These are phyloP conservation scores for Fusarium sambucinum DNA, from an alignment of 2,329 filamentous ascomycete genomes.

Conservation along the genomic window DNA sequence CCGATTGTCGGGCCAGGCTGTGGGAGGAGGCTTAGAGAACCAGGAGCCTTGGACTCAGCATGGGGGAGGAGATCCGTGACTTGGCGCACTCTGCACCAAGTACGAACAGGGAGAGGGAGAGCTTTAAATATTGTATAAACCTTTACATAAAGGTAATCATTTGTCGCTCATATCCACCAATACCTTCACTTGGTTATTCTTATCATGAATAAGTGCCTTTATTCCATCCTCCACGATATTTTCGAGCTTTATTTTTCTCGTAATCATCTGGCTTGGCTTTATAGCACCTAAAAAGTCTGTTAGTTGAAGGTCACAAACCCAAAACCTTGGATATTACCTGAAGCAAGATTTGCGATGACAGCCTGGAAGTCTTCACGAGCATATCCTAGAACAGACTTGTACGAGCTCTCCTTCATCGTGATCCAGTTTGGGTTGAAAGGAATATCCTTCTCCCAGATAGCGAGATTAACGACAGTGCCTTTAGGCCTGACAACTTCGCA, in stretches of 20 bases:
- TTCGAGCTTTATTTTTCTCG: constrained; percentile 66
- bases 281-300: constrained; percentile 56
- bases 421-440: constrained; percentile 49
- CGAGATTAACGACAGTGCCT: constrained; percentile 73
- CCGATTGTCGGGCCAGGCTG: neutral
- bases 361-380: constrained; percentile 62
- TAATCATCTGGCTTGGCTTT: constrained; percentile 70
- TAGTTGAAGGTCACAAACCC: neutral
- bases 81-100: neutral
- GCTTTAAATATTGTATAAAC: neutral
- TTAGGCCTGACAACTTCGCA: constrained; percentile 63
- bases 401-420: constrained; percentile 45
- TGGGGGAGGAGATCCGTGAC: neutral
- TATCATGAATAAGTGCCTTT: constrained; percentile 67
- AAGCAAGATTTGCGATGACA: constrained; percentile 61
- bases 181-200: constrained; percentile 73
- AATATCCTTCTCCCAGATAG: constrained; percentile 67
- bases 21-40: neutral
- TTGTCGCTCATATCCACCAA: constrained; percentile 60
- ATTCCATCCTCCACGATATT: constrained; percentile 69
- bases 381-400: constrained; percentile 46
- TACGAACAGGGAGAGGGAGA: no score
- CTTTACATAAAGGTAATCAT: neutral
- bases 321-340: constrained; percentile 1
- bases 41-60: neutral